Evolutionary conservation across 2,329 filamentous ascomycete species (phyloP).

Genomic region (Apiospora saccharicola): DNA sequence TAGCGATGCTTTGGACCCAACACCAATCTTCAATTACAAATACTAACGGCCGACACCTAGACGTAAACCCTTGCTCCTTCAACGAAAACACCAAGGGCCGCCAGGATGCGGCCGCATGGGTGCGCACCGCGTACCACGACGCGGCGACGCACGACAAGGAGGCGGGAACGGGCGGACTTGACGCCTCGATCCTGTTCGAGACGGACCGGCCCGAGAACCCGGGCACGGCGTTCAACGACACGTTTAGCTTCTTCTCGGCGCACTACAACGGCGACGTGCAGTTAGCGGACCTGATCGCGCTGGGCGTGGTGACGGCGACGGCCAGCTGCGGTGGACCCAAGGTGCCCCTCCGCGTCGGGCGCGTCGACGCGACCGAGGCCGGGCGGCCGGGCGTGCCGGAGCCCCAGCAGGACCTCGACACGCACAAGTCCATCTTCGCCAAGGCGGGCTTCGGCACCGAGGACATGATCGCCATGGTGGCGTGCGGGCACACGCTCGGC

Average conservation of each 20-base stretch:
- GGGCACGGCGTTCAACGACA: conserved; percentile 35
- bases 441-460: conserved; percentile 42
- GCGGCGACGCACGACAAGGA: conserved; percentile 33
- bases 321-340: conserved; percentile 35
- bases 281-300: conserved; percentile 43
- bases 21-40: too few species aligned
- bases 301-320: conserved; percentile 39
- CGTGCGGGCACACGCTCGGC: conserved; percentile 46
- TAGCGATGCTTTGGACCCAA: background rate
- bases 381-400: conserved; percentile 44
- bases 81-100: conserved; percentile 25
- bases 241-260: conserved; percentile 34
- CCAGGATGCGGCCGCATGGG: conserved; percentile 35
- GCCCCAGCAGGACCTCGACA: conserved; percentile 38
- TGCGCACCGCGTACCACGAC: conserved; percentile 37
- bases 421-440: conserved; percentile 38
- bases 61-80: conserved; percentile 30
- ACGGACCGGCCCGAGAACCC: conserved; percentile 33
- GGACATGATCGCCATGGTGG: conserved; percentile 47
- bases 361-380: conserved; percentile 41
- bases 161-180: conserved; percentile 33
- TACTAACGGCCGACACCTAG: background rate
- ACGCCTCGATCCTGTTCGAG: conserved; percentile 36
- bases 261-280: conserved; percentile 35
- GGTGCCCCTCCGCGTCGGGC: conserved; percentile 42